Base-by-base conservation (phyloP, 352 stramenopile genomes). In the Aphanomyces euteiches region DNA sequence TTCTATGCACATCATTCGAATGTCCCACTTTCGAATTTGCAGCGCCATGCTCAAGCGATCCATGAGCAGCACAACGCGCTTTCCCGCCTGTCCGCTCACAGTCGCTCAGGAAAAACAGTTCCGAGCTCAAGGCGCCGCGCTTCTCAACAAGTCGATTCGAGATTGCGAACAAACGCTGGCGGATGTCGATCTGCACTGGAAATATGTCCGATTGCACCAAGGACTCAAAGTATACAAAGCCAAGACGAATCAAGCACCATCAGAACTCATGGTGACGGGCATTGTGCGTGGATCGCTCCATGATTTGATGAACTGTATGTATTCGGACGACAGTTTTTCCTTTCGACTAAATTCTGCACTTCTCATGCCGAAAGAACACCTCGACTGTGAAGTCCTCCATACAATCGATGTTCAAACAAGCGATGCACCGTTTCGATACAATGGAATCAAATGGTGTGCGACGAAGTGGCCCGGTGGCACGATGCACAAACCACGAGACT, bases 181-280 rank as follows among this genome's bases (percentile, higher is more conserved):
- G 5, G 47, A 70, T 37, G 48, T 70, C 19, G 43, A 70, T 41
- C 40, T n/a, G 7, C n/a, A 70, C 17, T 70, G 64, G 64, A 70
- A 70, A 58, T 70, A 61, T 36, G 64, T 70, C 17, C 64, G 64
- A 5, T 13, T 61, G 40, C 34, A 54, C 17, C 53, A 70, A 47
- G 64, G 64, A 17, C 54, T 70, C 38, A 70, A 70, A 36, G 34
- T 70, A 7, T 70, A 70, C 64, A 70, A 70, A n/a, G 64, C 64
- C 1, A 61, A 61, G 34, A 40, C 54, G 13, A 12, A 28, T 12
- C 7, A 70, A 50, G 54, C 54, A n/a, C 54, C 54, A 10, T 61
- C 54, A 7, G 36, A 64, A 37, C 54, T 70, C 37, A 70, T 70
- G 64, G 64, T 56, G 7, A 70, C 64, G 3, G 64, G 64, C 19